These are phyloP conservation scores for Stenocarpella maydis DNA, from an alignment of 2,329 filamentous ascomycete genomes.

Conservation along the genomic window DNA sequence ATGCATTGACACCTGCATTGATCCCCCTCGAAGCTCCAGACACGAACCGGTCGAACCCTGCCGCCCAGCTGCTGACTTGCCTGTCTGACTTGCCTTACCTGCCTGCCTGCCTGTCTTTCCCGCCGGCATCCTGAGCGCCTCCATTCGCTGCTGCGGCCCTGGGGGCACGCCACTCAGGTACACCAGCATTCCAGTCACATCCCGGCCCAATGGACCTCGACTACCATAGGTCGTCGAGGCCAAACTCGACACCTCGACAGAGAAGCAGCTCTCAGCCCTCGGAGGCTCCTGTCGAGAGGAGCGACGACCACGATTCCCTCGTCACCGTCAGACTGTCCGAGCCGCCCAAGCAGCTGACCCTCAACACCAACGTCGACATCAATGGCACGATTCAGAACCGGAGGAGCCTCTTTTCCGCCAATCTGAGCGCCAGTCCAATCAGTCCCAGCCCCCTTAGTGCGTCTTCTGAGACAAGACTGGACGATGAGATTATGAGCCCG, in stretches of 20 bases:
- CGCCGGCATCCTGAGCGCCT: constrained; percentile 15
- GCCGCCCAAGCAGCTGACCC: constrained; percentile 44
- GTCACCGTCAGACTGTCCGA: constrained; percentile 73
- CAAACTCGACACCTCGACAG: constrained; percentile 33
- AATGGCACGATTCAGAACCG: constrained; percentile 38
- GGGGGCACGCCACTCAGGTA: constrained; percentile 25
- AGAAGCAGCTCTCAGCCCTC: constrained; percentile 36
- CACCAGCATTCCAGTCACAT: constrained; percentile 34
- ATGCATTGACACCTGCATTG: constrained; percentile 26
- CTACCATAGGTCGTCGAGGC: constrained; percentile 32
- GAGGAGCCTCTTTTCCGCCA: constrained; percentile 37
- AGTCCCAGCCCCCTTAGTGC: constrained; percentile 31
- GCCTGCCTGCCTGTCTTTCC: not conserved
- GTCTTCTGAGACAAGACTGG: constrained; percentile 29
- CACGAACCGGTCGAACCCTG: constrained; percentile 8
- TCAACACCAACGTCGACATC: constrained; percentile 42
- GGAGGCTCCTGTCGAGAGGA: constrained; percentile 35
- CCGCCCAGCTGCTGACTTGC: not conserved
- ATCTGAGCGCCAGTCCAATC: constrained; percentile 34
- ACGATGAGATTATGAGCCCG: constrained; percentile 39
- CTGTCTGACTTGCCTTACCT: not conserved
- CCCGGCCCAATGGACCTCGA: constrained; percentile 34
- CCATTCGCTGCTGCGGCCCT: constrained; percentile 18
- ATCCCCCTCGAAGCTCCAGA: constrained; percentile 15
- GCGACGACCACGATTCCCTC: constrained; percentile 64